These are phyloP conservation scores for Tetracladium setigerum DNA, from an alignment of 495 filamentous ascomycete species.

Conservation along the genomic window DNA sequence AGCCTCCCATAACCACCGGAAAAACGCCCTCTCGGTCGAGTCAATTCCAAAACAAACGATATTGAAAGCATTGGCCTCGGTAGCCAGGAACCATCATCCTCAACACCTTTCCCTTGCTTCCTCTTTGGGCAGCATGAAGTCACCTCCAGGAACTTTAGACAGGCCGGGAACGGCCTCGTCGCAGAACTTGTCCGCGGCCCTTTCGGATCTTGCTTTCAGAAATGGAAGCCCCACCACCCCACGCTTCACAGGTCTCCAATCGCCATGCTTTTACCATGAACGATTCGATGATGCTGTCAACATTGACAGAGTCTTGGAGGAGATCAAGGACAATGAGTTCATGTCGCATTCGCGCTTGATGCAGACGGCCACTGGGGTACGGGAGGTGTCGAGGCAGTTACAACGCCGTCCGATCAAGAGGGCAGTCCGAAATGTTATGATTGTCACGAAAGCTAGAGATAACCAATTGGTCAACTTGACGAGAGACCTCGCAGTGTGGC, in stretches of 20 bases:
- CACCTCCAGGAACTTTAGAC: conserved; percentile 16
- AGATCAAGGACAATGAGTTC: conserved; percentile 84
- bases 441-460: conserved; percentile 92
- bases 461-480: conserved; percentile 82
- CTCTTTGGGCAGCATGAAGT: conserved; percentile 45
- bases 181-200: conserved; percentile 56
- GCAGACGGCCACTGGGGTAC: conserved; percentile 88
- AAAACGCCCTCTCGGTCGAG: conserved; percentile 59
- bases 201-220: conserved; percentile 49
- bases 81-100: conserved; percentile 52
- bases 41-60: conserved; percentile 77
- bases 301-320: conserved; percentile 88
- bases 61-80: conserved; percentile 78
- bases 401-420: conserved; percentile 82
- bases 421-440: conserved; percentile 86
- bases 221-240: conserved; percentile 50
- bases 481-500: conserved; percentile 76
- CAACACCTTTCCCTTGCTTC: conserved; percentile 40
- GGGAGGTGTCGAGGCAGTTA: conserved; percentile 90
- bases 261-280: conserved; percentile 95
- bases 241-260: conserved; percentile 61
- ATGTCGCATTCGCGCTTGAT: conserved; percentile 87
- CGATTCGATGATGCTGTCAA: conserved; percentile 94
- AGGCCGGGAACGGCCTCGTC: conserved; percentile 35
- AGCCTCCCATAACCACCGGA: conserved; percentile 43